phyloP scores from a whole-genome alignment of 306 rosid genomes.

The Medicago arabica region DNA sequence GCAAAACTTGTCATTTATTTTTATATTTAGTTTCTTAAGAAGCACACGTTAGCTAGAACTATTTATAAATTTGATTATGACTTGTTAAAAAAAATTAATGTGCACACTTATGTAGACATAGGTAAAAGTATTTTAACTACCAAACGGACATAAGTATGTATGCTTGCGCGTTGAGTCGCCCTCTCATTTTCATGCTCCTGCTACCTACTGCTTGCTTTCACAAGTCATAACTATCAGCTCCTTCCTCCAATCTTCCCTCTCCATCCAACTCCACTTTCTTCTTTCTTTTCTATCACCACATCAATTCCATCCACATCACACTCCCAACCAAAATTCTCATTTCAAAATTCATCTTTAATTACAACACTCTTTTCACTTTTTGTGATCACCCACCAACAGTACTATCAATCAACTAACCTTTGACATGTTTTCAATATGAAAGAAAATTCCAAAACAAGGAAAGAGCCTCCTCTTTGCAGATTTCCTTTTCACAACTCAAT shows the following conservation, averaged over 20 bases:
- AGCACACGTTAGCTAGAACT: too few relatives aligned
- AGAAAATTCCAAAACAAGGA: constrained; percentile 36
- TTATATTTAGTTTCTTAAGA: too few relatives aligned
- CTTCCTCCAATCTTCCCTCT: constrained; percentile 5
- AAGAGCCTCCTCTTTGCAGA: neutral
- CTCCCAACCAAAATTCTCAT: neutral
- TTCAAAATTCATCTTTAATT: neutral
- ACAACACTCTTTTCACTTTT: neutral
- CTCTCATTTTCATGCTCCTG: too few relatives aligned
- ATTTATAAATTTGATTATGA: too few relatives aligned
- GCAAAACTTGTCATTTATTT: too few relatives aligned
- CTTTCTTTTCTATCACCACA: neutral
- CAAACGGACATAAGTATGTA: too few relatives aligned
- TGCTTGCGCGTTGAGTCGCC: too few relatives aligned
- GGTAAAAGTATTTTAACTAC: too few relatives aligned
- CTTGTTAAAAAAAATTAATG: too few relatives aligned
- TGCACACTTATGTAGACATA: too few relatives aligned
- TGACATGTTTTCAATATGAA: constrained; percentile 16
- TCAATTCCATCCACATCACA: constrained; percentile 1
- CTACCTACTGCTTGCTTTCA: too few relatives aligned
- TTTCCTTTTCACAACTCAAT: constrained; percentile 30
- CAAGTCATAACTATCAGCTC: neutral
- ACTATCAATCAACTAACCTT: constrained; percentile 14
- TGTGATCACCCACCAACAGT: neutral
- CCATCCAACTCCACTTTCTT: neutral